These are phyloP conservation scores for Dictyophora rubrovolvata DNA, from an alignment of 768 basidiomycete genomes.

Conservation along the genomic window DNA sequence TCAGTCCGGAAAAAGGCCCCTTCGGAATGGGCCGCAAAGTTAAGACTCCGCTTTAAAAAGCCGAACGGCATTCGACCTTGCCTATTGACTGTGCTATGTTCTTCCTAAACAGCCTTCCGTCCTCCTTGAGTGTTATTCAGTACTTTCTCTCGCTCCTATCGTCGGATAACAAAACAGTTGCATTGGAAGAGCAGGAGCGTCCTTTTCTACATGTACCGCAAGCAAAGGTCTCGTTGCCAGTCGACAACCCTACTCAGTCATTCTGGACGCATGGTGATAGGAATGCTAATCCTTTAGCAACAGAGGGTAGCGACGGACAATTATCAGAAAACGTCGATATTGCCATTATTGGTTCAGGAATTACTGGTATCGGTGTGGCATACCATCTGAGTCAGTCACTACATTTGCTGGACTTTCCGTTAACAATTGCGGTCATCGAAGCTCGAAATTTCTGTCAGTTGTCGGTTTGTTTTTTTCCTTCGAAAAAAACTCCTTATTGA, in stretches of 20 bases:
- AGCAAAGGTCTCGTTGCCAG: conserved; percentile 33
- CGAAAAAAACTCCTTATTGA: conserved; percentile 14
- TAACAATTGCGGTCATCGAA: conserved; percentile 61
- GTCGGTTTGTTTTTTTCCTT: conserved; percentile 6
- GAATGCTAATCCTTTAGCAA: conserved; percentile 55
- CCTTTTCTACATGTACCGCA: too few relatives aligned
- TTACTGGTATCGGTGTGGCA: conserved; percentile 65
- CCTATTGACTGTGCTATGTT: too few relatives aligned
- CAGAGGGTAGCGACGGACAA: conserved; percentile 50
- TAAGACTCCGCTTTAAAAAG: too few relatives aligned
- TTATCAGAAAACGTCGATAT: conserved; percentile 57
- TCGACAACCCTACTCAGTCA: conserved; percentile 53
- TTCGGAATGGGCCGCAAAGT: too few relatives aligned
- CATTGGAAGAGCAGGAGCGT: too few relatives aligned
- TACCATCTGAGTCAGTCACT: conserved; percentile 50
- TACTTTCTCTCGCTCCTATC: too few relatives aligned
- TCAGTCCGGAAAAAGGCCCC: too few relatives aligned
- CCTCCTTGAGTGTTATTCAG: too few relatives aligned
- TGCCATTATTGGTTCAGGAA: conserved; percentile 71
- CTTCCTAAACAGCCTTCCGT: too few relatives aligned
- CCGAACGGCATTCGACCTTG: too few relatives aligned
- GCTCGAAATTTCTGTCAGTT: conserved; percentile 78
- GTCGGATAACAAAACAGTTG: too few relatives aligned
- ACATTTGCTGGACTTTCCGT: conserved; percentile 14
- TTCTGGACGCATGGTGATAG: conserved; percentile 57